Evolutionary conservation across 1,284 basidiomycete genomes (phyloP), one percentile per base, ranked within the genome.

Genomic region (Earliella scabrosa): DNA sequence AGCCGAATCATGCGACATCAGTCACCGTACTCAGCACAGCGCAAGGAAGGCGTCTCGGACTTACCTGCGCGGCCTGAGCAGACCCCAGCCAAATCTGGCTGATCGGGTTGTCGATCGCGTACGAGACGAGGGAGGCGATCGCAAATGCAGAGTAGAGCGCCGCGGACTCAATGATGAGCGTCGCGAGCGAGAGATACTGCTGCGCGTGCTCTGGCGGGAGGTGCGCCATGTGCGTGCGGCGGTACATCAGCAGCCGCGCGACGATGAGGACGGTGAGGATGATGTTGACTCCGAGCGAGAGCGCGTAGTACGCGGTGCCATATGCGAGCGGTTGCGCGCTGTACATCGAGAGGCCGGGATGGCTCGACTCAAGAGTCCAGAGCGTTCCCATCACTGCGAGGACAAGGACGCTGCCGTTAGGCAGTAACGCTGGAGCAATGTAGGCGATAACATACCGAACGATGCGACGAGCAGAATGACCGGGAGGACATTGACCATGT

Each of bases 241-340:
- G 75, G 52, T 73, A 75, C 26, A 71, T 39, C 27, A 75, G 49
- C 4, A 80, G 71, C 3, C 77, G 73, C 4, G 65, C 45, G 20
- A 68, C 67, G 59, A 81, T 79, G 31, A 79, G 70, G 13, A 75
- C 53, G 0, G 78, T 78, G 38, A 78, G 68, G 41, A 78, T 58
- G 58, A 80, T 74, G 68, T 80, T 80, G 38, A 75, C 66, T 20
- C 73, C 66, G 35, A 81, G 68, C 4, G 78, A 79, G 43, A 78
- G 72, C 13, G 73, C 64, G 49, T 73, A 78, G 61, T 77, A 79
- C 4, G 77, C 61, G 8, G 54, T 59, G 16, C 63, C 61, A 52
- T 71, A 74, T 2, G 73, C 72, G 46, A 74, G 56, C 2, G 76
- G 75, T 10, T 75, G 59, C 4, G 51, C 59, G 58, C 70, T 75